Conservation (phyloP, 1,284 basidiomycete genomes). For the Lentinula novae-zelandiae region DNA sequence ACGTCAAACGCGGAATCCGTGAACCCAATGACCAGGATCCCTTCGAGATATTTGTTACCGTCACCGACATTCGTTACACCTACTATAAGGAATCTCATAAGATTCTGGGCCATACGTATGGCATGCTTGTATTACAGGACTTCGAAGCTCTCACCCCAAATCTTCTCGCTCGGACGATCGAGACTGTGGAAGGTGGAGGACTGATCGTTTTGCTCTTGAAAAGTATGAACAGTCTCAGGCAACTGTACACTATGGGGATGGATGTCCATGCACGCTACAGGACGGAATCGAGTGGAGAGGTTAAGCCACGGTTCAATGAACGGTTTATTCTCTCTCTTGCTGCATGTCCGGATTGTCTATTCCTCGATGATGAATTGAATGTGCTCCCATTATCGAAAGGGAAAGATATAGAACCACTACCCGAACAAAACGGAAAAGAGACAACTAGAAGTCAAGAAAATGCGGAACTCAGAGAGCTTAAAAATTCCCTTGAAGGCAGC, state of each 20-base stretch:
- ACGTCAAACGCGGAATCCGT: conserved; percentile 90
- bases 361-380: conserved; percentile 97
- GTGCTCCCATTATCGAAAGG: conserved; percentile 96
- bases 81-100: conserved; percentile 92
- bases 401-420: conserved; percentile 78
- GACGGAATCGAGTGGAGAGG: conserved; percentile 86
- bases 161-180: conserved; percentile 93
- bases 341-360: conserved; percentile 86
- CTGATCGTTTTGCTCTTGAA: conserved; percentile 90
- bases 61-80: conserved; percentile 99
- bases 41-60: conserved; percentile 97
- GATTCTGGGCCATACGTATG: conserved; percentile 96
- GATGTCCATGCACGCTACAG: conserved; percentile 94
- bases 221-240: conserved; percentile 92
- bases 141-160: conserved; percentile 99
- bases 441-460: conserved; percentile 49
- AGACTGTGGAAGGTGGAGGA: conserved; percentile 98
- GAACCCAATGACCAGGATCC: conserved; percentile 96
- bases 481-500: conserved; percentile 78
- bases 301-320: conserved; percentile 96
- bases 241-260: conserved; percentile 97
- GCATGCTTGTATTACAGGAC: conserved; percentile 97
- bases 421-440: conserved; percentile 42
- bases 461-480: conserved; percentile 77
- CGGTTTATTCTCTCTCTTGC: conserved; percentile 95